phyloP scores from a whole-genome alignment of 2,329 filamentous ascomycete species.

The Madurella fahalii region DNA sequence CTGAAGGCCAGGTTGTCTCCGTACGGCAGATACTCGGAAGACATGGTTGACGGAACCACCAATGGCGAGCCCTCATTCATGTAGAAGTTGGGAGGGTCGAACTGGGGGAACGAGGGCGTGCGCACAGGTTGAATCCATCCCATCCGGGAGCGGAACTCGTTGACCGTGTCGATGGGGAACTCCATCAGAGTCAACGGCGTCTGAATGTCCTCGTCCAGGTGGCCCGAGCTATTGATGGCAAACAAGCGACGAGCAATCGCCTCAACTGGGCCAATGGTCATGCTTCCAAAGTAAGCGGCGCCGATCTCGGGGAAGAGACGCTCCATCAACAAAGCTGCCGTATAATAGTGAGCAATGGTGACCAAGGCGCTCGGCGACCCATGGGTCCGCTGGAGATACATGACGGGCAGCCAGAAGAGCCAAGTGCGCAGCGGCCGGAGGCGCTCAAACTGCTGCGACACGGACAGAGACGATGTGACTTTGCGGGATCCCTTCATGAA shows the following conservation, averaged over 20 bases:
- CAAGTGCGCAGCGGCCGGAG: slow-evolving; percentile 84
- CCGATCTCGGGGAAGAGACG: slow-evolving; percentile 89
- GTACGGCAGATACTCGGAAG: slow-evolving; percentile 48
- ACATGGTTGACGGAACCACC: slow-evolving; percentile 38
- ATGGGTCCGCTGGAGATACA: slow-evolving; percentile 71
- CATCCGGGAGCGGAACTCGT: slow-evolving; percentile 65
- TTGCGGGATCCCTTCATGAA: slow-evolving; percentile 71
- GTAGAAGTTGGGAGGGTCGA: slow-evolving; percentile 53
- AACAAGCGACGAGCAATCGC: slow-evolving; percentile 76
- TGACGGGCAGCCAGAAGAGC: slow-evolving; percentile 93
- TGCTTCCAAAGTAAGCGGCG: slow-evolving; percentile 77
- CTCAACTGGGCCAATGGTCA: slow-evolving; percentile 77
- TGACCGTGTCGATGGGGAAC: slow-evolving; percentile 65
- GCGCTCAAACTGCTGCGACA: slow-evolving; percentile 84
- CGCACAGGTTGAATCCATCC: slow-evolving; percentile 60
- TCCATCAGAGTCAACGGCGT: slow-evolving; percentile 66
- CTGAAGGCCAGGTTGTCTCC: slow-evolving; percentile 54
- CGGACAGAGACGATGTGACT: slow-evolving; percentile 63
- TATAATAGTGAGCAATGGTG: slow-evolving; percentile 88
- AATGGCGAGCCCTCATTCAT: slow-evolving; percentile 40
- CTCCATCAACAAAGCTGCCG: slow-evolving; percentile 80
- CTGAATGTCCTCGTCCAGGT: slow-evolving; percentile 53
- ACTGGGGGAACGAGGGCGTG: slow-evolving; percentile 59
- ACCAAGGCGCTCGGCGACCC: slow-evolving; percentile 74
- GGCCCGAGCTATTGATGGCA: slow-evolving; percentile 60